Conservation (phyloP, 495 filamentous ascomycete species). For the Penicillium salamii region DNA sequence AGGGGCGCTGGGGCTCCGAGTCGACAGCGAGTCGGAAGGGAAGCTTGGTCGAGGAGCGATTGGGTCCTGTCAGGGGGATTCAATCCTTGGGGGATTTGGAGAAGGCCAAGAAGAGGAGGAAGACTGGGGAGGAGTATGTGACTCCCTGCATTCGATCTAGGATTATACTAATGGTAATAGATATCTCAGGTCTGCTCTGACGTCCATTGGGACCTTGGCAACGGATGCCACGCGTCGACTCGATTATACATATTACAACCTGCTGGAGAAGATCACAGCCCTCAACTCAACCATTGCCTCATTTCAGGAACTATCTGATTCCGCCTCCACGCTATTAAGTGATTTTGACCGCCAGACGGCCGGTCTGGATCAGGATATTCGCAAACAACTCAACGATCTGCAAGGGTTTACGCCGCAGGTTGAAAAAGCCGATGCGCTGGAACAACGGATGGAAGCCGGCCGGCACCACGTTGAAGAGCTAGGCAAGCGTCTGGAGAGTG, state of each 20-base stretch:
- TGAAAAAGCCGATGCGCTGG: conserved; percentile 61
- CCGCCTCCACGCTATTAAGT: conserved; percentile 56
- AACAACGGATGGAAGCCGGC: conserved; percentile 61
- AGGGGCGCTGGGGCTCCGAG: conserved; percentile 35
- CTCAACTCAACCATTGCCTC: conserved; percentile 65
- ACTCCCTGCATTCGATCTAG: not conserved
- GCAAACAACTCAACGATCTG: conserved; percentile 62
- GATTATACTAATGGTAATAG: conserved; percentile 16
- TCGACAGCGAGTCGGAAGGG: conserved; percentile 26
- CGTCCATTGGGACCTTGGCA: conserved; percentile 38
- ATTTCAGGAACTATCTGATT: conserved; percentile 66
- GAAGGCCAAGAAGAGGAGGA: conserved; percentile 36
- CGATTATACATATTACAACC: conserved; percentile 83
- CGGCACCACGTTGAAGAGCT: conserved; percentile 62
- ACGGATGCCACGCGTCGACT: conserved; percentile 66
- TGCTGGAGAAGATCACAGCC: conserved; percentile 71
- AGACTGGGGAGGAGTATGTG: conserved; percentile 48
- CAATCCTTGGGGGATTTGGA: conserved; percentile 42
- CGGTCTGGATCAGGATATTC: conserved; percentile 59
- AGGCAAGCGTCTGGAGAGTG: conserved; percentile 61
- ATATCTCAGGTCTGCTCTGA: conserved; percentile 36
- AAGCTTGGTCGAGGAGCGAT: conserved; percentile 31
- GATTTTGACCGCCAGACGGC: conserved; percentile 62
- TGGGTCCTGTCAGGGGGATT: conserved; percentile 33
- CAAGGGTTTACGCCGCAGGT: conserved; percentile 70